Percentiles rank a stretch among this genome's conserved stretches.
Conservation (phyloP, 495 filamentous ascomycete genomes). For the Podospora tetraspora region DNA sequence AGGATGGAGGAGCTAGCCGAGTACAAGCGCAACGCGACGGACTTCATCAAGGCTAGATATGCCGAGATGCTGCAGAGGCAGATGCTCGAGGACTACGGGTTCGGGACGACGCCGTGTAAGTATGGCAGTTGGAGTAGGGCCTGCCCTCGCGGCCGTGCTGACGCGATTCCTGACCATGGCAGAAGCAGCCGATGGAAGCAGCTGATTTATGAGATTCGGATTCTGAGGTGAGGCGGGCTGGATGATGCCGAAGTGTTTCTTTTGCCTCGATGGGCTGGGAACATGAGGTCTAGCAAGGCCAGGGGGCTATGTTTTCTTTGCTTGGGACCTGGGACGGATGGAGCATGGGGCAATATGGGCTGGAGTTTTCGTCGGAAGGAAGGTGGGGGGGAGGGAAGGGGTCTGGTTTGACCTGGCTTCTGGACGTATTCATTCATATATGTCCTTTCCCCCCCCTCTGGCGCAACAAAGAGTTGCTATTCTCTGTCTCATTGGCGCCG, state of each 20-base stretch:
- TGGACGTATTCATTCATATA: not conserved
- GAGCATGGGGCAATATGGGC: conserved; percentile 5
- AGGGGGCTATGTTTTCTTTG: not conserved
- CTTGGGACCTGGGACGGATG: not conserved
- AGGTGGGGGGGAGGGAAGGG: not conserved
- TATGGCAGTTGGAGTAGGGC: not conserved
- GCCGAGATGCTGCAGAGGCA: conserved; percentile 15
- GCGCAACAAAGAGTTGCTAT: not conserved
- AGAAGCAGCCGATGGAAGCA: conserved; percentile 21
- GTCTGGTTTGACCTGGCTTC: not conserved
- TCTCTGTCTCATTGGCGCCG: not conserved
- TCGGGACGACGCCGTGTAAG: not conserved
- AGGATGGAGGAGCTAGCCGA: conserved; percentile 36
- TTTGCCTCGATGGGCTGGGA: conserved; percentile 7
- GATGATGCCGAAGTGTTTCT: conserved; percentile 3
- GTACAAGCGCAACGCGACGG: conserved; percentile 38
- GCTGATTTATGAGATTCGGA: conserved; percentile 16
- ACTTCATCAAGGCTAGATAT: conserved; percentile 29
- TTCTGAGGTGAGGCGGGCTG: conserved; percentile 10
- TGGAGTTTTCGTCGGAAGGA: conserved; percentile 6
- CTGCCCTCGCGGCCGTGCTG: not conserved
- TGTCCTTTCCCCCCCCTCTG: not conserved
- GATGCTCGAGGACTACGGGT: not conserved
- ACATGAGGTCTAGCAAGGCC: conserved; percentile 3
- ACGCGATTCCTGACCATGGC: not conserved